These are phyloP conservation scores for Geum urbanum DNA, from an alignment of 306 rosid genomes.

Conservation along the genomic window DNA sequence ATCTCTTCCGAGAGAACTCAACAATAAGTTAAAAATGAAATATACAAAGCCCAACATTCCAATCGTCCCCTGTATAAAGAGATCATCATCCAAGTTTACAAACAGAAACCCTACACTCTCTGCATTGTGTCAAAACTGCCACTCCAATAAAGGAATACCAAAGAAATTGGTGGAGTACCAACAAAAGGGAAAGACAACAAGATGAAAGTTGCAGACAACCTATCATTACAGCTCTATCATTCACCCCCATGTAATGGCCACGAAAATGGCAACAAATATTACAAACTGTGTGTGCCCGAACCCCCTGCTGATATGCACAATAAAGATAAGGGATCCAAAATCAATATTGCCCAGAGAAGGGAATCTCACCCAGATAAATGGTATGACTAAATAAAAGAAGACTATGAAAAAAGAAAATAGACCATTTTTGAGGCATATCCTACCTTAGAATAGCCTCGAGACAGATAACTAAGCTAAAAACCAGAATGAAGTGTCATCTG, in stretches of 20 bases:
- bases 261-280: slow-evolving; percentile 34
- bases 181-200: slow-evolving; percentile 12
- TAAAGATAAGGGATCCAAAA: slow-evolving; percentile 23
- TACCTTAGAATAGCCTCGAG: slow-evolving; percentile 28
- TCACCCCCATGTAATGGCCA: slow-evolving; percentile 39
- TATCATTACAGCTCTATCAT: slow-evolving; percentile 39
- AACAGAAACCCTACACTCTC: slow-evolving; percentile 37
- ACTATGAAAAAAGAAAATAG: neutral
- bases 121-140: slow-evolving; percentile 34
- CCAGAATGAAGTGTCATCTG: slow-evolving; percentile 31
- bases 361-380: slow-evolving; percentile 22
- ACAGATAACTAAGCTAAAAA: slow-evolving; percentile 26
- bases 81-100: slow-evolving; percentile 40
- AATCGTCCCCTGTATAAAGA: slow-evolving; percentile 33
- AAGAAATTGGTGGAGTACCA: slow-evolving; percentile 24
- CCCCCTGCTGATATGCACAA: slow-evolving; percentile 25
- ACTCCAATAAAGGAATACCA: slow-evolving; percentile 33
- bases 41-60: slow-evolving; percentile 10
- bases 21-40: neutral
- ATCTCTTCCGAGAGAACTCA: neutral
- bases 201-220: slow-evolving; percentile 22
- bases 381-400: slow-evolving; percentile 17
- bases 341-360: slow-evolving; percentile 14
- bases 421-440: slow-evolving; percentile 25
- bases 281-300: slow-evolving; percentile 27